Percentiles rank a stretch among this genome's conserved stretches.
These are phyloP conservation scores for Gynostemma pentaphyllum DNA, from an alignment of 306 rosid species.

Conservation along the genomic window DNA sequence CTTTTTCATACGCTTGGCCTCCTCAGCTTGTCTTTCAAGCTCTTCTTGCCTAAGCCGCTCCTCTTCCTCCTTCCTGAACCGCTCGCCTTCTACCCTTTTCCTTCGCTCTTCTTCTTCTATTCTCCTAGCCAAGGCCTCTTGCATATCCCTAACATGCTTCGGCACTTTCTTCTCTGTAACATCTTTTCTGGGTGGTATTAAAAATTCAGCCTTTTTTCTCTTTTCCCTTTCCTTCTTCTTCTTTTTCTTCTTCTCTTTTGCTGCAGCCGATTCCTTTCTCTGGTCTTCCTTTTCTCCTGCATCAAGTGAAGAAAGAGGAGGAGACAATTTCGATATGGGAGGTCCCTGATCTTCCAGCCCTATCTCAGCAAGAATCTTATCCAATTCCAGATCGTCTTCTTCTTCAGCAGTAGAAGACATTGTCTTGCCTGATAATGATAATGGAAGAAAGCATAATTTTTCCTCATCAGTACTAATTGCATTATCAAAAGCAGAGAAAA, in stretches of 20 bases:
- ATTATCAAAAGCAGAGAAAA: no score
- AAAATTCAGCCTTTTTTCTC: no score
- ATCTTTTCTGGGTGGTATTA: slow-evolving; percentile 40
- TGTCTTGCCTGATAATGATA: slow-evolving; percentile 71
- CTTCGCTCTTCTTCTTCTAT: slow-evolving; percentile 67
- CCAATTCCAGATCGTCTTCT: slow-evolving; percentile 94
- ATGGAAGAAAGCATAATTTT: no score
- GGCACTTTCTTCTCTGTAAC: slow-evolving; percentile 74
- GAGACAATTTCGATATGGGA: slow-evolving; percentile 21
- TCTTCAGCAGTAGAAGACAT: slow-evolving; percentile 77
- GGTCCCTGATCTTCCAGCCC: slow-evolving; percentile 55
- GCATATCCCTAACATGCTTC: slow-evolving; percentile 95
- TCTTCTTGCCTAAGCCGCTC: no score
- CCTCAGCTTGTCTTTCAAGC: no score
- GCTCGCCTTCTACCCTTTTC: slow-evolving; percentile 74
- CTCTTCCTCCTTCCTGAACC: no score
- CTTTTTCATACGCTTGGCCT: slow-evolving; percentile 58
- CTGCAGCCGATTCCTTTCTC: slow-evolving; percentile 66
- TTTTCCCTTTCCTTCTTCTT: slow-evolving; percentile 30
- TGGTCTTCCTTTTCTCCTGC: slow-evolving; percentile 69
- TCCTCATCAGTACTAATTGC: no score
- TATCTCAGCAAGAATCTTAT: slow-evolving; percentile 76
- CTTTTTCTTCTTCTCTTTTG: slow-evolving; percentile 21
- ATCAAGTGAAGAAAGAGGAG: slow-evolving; percentile 30
- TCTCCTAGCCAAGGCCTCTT: slow-evolving; percentile 70